Conservation (phyloP, 164 flowering plant species). For the Dillenia turbinata region DNA sequence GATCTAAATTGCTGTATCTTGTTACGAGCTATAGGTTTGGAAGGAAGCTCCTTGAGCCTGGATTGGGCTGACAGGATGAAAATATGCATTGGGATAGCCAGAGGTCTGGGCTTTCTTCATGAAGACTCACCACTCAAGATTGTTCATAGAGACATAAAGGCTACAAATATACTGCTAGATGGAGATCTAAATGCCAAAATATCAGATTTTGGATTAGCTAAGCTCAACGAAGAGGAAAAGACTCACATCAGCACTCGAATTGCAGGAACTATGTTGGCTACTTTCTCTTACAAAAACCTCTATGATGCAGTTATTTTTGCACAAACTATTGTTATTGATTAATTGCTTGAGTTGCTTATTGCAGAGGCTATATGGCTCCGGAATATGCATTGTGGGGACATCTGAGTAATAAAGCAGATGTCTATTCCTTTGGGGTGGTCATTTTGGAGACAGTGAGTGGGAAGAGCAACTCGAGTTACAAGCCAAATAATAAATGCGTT, state of each 20-base stretch:
- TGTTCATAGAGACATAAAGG: slow-evolving; percentile 43
- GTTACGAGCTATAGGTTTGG: slow-evolving; percentile 14
- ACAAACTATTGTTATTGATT: too few relatives aligned
- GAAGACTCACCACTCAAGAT: slow-evolving; percentile 43
- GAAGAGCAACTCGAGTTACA: too few relatives aligned
- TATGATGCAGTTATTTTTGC: neutral
- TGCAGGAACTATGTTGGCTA: slow-evolving; percentile 32
- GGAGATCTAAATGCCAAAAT: slow-evolving; percentile 35
- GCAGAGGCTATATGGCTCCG: slow-evolving; percentile 7
- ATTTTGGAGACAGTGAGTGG: neutral
- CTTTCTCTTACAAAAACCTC: neutral
- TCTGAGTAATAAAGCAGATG: slow-evolving; percentile 6
- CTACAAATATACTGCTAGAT: slow-evolving; percentile 37
- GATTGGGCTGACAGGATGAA: slow-evolving; percentile 29
- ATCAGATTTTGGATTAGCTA: slow-evolving; percentile 39
- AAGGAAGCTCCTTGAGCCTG: slow-evolving; percentile 18
- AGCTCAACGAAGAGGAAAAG: slow-evolving; percentile 30
- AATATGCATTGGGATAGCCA: slow-evolving; percentile 33
- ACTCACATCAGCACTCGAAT: slow-evolving; percentile 34
- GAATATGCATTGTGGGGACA: slow-evolving; percentile 1
- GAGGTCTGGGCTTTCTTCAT: slow-evolving; percentile 32
- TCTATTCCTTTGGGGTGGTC: slow-evolving; percentile 5
- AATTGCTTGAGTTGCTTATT: neutral
- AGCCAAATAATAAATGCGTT: too few relatives aligned
- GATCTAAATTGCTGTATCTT: neutral